Evolutionary conservation across 1,139 yeast genomes (phyloP), one percentile per base, ranked within the genome.

Genomic region (Groenewaldozyma sp.): DNA sequence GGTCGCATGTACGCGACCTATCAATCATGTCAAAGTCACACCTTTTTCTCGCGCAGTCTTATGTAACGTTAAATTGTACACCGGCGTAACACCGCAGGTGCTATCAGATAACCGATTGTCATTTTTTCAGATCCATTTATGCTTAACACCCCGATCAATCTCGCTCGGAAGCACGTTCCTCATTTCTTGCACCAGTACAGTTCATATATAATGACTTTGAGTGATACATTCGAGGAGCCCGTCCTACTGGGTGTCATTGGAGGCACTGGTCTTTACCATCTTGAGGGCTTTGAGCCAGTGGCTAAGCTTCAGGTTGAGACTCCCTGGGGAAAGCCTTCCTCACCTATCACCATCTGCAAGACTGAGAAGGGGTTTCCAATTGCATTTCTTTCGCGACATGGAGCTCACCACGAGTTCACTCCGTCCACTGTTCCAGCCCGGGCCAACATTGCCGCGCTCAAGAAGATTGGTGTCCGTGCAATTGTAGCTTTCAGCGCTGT

Each of bases 311-410:
- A 83, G 5, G 63, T 86, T 40, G 73, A 80, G 16, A 91, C 98
- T 7, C 99, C 99, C 19, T 91, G 98, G 97, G 99, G 98, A 5
- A 73, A 72, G 52, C 95, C 99, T 18, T 87, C 97, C 4, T 82
- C 94, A 11, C 88, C 96, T 39, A 83, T 91, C 56, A 88, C 96
- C 39, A 78, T 91, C 47, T 81, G 94, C 22, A 76, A 72, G 49
- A 82, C 94, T 34, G 64, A 65, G 1, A 59, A 70, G 38, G 95
- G 95, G 0, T 79, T 84, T 62, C 86, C 87, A 34, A 83, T 91
- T 41, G 98, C 98, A 2, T 91, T 91, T 55, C 71, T 91, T 52
- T 93, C 97, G 14, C 78, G 99, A 63, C 99, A 91, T 58, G 99
- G 99, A 31, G 67, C 70, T 33, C 79, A 83, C 59, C 98, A 91